These are phyloP conservation scores for Saturnispora halmiae DNA, from an alignment of 805 yeast genomes.

Conservation along the genomic window DNA sequence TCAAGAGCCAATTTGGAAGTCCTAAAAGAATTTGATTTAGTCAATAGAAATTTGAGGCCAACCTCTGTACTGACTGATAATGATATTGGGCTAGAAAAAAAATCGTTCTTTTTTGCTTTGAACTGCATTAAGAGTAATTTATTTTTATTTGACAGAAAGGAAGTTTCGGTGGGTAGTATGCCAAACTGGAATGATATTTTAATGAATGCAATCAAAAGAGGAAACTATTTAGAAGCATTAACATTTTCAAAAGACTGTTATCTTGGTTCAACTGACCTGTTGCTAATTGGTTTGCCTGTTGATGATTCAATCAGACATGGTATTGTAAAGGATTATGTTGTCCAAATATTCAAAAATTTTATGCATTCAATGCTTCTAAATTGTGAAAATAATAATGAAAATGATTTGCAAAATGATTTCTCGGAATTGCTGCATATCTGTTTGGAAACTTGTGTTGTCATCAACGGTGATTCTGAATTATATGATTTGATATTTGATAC, in stretches of 20 bases:
- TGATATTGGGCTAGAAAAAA: slow-evolving; percentile 12
- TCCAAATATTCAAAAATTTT: slow-evolving; percentile 48
- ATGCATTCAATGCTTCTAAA: slow-evolving; percentile 34
- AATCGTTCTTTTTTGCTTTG: slow-evolving; percentile 26
- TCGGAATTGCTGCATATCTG: slow-evolving; percentile 29
- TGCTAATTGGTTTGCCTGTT: slow-evolving; percentile 49
- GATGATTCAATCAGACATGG: slow-evolving; percentile 35
- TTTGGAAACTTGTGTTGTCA: slow-evolving; percentile 34
- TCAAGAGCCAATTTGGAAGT: slow-evolving; percentile 33
- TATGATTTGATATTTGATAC: slow-evolving; percentile 40
- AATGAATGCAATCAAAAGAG: slow-evolving; percentile 37
- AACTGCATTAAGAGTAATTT: slow-evolving; percentile 37
- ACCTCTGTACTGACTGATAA: slow-evolving; percentile 11
- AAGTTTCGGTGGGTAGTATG: slow-evolving; percentile 47
- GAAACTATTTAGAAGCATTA: slow-evolving; percentile 49
- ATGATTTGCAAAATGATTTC: slow-evolving; percentile 18
- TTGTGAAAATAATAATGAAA: slow-evolving; percentile 7
- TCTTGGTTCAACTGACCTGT: slow-evolving; percentile 38
- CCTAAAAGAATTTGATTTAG: slow-evolving; percentile 30
- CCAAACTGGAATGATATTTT: slow-evolving; percentile 66
- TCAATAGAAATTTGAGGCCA: slow-evolving; percentile 31
- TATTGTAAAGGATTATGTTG: slow-evolving; percentile 44
- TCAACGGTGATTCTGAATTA: slow-evolving; percentile 27
- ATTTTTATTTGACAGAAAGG: slow-evolving; percentile 44
- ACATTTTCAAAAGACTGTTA: slow-evolving; percentile 45